These are phyloP conservation scores for Xanthoconium purpureum DNA, from an alignment of 768 basidiomycete genomes.

Conservation along the genomic window DNA sequence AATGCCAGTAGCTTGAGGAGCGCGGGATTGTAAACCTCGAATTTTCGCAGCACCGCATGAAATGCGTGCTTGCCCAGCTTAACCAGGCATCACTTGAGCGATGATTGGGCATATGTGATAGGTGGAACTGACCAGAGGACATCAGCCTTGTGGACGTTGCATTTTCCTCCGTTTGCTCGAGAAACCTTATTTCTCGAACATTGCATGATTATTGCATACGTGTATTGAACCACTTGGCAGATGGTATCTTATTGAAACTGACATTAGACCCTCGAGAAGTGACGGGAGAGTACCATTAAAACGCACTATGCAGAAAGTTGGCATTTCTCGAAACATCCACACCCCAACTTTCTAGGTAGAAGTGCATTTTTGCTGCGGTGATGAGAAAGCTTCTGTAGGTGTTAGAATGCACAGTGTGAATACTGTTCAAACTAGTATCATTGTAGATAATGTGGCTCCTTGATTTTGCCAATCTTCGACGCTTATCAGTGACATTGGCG, in stretches of 20 bases:
- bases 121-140: slow-evolving; percentile 56
- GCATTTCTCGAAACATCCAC: slow-evolving; percentile 39
- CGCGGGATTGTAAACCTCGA: slow-evolving; percentile 43
- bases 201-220: slow-evolving; percentile 49
- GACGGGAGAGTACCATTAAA: neutral
- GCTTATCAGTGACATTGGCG: slow-evolving; percentile 3
- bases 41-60: slow-evolving; percentile 56
- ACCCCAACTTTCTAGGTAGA: slow-evolving; percentile 69
- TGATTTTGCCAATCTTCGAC: slow-evolving; percentile 60
- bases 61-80: slow-evolving; percentile 88
- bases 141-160: slow-evolving; percentile 46
- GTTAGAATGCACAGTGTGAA: slow-evolving; percentile 66
- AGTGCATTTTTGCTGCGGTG: slow-evolving; percentile 82
- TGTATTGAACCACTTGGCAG: slow-evolving; percentile 55
- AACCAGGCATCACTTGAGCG: slow-evolving; percentile 1
- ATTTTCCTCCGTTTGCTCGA: slow-evolving; percentile 35
- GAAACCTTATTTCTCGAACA: slow-evolving; percentile 43
- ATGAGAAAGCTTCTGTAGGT: slow-evolving; percentile 84
- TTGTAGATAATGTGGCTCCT: slow-evolving; percentile 79
- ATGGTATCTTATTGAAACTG: slow-evolving; percentile 50
- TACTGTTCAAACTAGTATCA: slow-evolving; percentile 67
- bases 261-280: neutral
- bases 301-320: slow-evolving; percentile 56
- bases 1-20: slow-evolving; percentile 48
- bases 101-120: neutral